Conservation (phyloP, 139 green algal genomes). For the Micractinium sp. region DNA sequence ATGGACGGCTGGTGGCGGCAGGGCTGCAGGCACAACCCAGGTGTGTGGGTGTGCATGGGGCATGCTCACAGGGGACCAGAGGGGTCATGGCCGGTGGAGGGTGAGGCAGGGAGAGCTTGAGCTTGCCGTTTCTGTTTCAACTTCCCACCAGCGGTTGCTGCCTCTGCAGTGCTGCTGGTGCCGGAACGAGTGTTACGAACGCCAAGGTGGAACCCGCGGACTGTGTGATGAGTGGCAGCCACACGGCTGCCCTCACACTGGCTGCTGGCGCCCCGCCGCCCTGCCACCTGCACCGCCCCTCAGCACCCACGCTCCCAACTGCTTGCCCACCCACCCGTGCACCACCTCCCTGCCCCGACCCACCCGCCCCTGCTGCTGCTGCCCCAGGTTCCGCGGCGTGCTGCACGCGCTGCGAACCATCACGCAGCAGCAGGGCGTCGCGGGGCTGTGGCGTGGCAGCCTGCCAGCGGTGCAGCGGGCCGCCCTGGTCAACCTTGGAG, state of each 20-base stretch:
- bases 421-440: slow-evolving; percentile 50
- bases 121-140: background rate
- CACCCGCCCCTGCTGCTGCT: slow-evolving; percentile 11
- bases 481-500: slow-evolving; percentile 76
- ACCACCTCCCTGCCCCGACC: background rate
- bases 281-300: no score
- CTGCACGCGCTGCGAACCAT: slow-evolving; percentile 28
- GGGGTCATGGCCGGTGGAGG: no score
- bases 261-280: background rate
- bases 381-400: slow-evolving; percentile 14
- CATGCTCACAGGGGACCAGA: no score
- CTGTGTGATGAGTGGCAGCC: no score
- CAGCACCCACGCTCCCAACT: background rate
- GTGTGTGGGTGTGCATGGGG: no score
- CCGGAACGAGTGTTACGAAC: no score
- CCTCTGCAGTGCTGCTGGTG: background rate
- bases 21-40: slow-evolving; percentile 42
- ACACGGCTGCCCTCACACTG: background rate
- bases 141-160: background rate
- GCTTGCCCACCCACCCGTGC: background rate
- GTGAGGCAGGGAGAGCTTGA: no score
- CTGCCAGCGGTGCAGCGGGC: slow-evolving; percentile 71
- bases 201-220: no score
- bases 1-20: slow-evolving; percentile 56
- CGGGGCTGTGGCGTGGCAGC: slow-evolving; percentile 65